Conservation (phyloP, 352 stramenopile genomes). For the Phytophthora tubulina region DNA sequence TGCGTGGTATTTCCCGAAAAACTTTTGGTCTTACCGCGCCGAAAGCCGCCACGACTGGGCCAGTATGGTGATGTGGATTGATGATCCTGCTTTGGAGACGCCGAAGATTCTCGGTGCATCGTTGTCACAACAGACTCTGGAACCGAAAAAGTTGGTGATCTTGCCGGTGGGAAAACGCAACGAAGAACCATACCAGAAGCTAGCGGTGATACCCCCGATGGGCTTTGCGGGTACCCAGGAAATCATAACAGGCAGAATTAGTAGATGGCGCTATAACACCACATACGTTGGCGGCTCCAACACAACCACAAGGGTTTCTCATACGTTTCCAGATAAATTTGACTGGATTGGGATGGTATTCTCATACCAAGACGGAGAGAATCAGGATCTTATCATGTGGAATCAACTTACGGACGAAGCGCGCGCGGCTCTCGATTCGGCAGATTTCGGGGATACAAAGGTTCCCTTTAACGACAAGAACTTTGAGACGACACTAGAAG, state of each 20-base stretch:
- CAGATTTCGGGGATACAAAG: neutral
- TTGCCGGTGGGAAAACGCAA: no score
- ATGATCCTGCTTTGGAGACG: neutral
- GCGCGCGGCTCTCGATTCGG: neutral
- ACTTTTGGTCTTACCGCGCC: neutral
- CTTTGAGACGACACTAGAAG: neutral
- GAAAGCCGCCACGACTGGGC: neutral
- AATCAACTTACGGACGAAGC: neutral
- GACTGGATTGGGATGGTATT: neutral
- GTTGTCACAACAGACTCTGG: neutral
- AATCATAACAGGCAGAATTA: no score
- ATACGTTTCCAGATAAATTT: neutral
- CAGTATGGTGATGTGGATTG: neutral
- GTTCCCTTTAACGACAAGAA: neutral
- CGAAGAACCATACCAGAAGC: neutral
- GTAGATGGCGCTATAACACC: no score
- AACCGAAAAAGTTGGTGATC: neutral
- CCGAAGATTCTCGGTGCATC: neutral
- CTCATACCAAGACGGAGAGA: neutral
- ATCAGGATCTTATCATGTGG: neutral
- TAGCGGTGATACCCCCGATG: neutral
- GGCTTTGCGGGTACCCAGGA: neutral
- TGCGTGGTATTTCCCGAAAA: neutral
- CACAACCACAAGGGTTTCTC: neutral
- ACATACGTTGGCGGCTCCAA: neutral